Percentiles rank a stretch among this genome's conserved stretches.
These are phyloP conservation scores for Edaphochlamys debaryana DNA, from an alignment of 139 green algal species.

Conservation along the genomic window DNA sequence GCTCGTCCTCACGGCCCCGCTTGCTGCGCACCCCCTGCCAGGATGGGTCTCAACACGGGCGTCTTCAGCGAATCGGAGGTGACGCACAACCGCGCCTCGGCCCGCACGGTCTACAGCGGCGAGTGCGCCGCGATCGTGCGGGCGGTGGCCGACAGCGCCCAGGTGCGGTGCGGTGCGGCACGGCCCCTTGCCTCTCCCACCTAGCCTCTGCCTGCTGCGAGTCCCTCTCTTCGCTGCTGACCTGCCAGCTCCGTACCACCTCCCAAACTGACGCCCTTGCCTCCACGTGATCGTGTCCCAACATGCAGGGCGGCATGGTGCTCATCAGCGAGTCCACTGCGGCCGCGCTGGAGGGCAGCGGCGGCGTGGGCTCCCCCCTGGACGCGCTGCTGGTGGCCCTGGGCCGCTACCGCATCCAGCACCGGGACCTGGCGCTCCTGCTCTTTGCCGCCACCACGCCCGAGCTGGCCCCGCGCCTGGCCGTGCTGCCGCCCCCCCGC, in stretches of 20 bases:
- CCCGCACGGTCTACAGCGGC: constrained; percentile 17
- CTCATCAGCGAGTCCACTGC: neutral
- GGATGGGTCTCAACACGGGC: constrained; percentile 30
- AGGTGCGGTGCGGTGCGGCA: constrained; percentile 3
- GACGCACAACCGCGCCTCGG: constrained; percentile 25
- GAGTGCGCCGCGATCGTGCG: constrained; percentile 7
- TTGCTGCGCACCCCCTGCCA: neutral
- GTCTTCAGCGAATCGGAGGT: constrained; percentile 3
- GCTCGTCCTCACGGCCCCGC: too few relatives aligned
- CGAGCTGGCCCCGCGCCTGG: constrained; percentile 7
- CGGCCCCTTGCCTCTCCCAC: too few relatives aligned
- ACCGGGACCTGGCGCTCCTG: neutral
- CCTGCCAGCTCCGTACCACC: too few relatives aligned
- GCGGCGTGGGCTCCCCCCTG: neutral
- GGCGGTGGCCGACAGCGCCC: constrained; percentile 13
- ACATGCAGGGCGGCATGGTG: constrained; percentile 22
- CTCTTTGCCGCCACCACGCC: neutral
- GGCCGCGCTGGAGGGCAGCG: neutral
- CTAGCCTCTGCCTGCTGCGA: too few relatives aligned
- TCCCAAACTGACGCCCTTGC: too few relatives aligned
- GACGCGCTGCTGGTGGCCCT: constrained; percentile 14
- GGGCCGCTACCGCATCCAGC: constrained; percentile 5
- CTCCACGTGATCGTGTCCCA: too few relatives aligned
- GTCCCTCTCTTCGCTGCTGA: too few relatives aligned
- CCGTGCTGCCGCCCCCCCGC: constrained; percentile 15